Evolutionary conservation across 1,284 basidiomycete species (phyloP), one percentile per base, ranked within the genome.

Genomic region (Cryptococcus sp.): DNA sequence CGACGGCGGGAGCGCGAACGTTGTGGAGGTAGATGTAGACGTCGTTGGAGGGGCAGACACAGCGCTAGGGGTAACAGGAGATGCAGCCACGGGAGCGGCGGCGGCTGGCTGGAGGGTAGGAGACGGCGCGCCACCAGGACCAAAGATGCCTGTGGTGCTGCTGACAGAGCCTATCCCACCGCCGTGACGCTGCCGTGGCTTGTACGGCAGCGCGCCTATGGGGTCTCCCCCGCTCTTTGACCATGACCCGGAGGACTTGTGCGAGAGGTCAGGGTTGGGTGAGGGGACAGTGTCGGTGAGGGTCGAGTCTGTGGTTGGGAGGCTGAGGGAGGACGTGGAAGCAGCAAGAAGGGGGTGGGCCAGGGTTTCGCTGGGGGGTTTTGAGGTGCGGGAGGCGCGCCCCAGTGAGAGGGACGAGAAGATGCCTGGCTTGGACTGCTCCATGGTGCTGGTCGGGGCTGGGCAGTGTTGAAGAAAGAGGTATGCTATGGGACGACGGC

Each of bases 281-380:
- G 46, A 39, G 40, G 56, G 46, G 18, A 21, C 28, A 20, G 59
- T 24, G 18, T 53, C 45, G n/a, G 44, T 16, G 18, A 45, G 38
- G 18, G 35, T 16, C 2, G 46, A 38, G 23, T 44, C 50, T 18
- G 55, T 23, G 4, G 57, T 43, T 2, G 59, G 46, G 15, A 65
- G 57, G 39, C 65, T 67, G 38, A 67, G 44, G 5, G 67, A 65
- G 4, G 70, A 72, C 12, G 65, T 64, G 21, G 71, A 68, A 0
- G 73, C 70, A 15, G 68, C 73, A 15, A 75, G 63, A 1, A 75
- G 64, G 4, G 73, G 73, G 56, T 75, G 73, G 3, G 72, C 62
- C 20, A 75, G 63, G 23, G 67, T 55, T 39, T 70, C 71, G 15
- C 33, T 52, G 18, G 55, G 12, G 1, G 57, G 38, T 51, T 59